Percentiles rank a stretch among this genome's conserved stretches.
Evolutionary conservation across 2,329 filamentous ascomycete species (phyloP).

Genomic region (Ceratocystis variospora): DNA sequence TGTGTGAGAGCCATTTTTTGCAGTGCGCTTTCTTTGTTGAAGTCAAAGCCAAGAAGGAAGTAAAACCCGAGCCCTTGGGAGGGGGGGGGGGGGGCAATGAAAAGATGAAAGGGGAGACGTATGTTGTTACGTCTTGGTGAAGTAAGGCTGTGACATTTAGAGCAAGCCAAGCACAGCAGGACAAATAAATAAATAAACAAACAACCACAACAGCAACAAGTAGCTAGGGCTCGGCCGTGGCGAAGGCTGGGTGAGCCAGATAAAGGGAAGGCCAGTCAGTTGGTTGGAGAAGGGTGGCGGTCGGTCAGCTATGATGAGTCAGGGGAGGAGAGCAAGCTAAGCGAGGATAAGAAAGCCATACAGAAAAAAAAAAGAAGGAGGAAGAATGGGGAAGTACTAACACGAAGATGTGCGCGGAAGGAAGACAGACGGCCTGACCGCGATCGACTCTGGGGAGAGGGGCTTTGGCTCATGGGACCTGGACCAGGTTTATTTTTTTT

Average conservation of each 20-base stretch:
- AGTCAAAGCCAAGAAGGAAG: not conserved
- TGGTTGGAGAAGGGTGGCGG: too few relatives aligned
- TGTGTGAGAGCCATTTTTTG: not conserved
- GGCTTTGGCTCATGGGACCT: not conserved
- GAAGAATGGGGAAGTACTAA: not conserved
- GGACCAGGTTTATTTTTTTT: not conserved
- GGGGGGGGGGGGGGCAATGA: not conserved
- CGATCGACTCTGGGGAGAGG: constrained; percentile 5
- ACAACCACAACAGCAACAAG: too few relatives aligned
- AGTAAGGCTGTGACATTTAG: too few relatives aligned
- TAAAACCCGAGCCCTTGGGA: not conserved
- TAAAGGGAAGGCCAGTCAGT: too few relatives aligned
- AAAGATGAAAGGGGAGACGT: not conserved
- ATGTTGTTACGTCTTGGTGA: not conserved
- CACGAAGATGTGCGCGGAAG: not conserved
- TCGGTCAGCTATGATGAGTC: too few relatives aligned
- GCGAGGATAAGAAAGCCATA: not conserved
- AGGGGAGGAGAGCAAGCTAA: not conserved
- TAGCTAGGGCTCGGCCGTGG: too few relatives aligned
- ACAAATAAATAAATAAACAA: too few relatives aligned
- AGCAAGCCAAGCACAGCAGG: too few relatives aligned
- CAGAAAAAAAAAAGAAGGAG: not conserved
- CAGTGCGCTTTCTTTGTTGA: not conserved
- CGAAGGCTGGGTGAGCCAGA: too few relatives aligned
- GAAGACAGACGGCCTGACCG: constrained; percentile 1